Conservation (phyloP, 768 basidiomycete genomes). For the Baorangia bicolor region DNA sequence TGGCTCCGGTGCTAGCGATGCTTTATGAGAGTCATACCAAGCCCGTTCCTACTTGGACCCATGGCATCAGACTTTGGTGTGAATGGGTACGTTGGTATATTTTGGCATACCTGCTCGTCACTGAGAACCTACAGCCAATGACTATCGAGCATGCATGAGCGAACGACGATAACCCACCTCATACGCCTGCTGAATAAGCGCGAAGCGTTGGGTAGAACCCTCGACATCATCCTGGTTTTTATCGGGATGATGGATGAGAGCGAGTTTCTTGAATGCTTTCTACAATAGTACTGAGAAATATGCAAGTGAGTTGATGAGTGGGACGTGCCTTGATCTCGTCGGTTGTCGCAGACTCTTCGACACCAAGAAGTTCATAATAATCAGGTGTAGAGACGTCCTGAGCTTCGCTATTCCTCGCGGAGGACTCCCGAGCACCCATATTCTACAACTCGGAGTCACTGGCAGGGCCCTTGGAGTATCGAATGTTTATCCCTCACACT, state of each 20-base stretch:
- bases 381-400: constrained; percentile 43
- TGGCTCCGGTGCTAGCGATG: constrained; percentile 74
- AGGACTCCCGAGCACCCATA: constrained; percentile 75
- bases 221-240: constrained; percentile 85
- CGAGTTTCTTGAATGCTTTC: constrained; percentile 82
- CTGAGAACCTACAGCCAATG: constrained; percentile 80
- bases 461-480: neutral
- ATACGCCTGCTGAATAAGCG: constrained; percentile 90
- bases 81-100: neutral
- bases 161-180: constrained; percentile 54
- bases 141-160: neutral
- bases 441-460: neutral
- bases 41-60: constrained; percentile 80
- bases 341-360: constrained; percentile 76
- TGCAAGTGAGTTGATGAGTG: neutral
- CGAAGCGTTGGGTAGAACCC: constrained; percentile 84
- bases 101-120: constrained; percentile 80
- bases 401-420: constrained; percentile 34
- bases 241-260: constrained; percentile 84
- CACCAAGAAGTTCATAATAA: constrained; percentile 80
- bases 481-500: neutral
- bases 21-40: constrained; percentile 95
- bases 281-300: constrained; percentile 30
- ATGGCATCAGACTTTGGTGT: constrained; percentile 14
- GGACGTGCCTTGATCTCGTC: constrained; percentile 83